phyloP scores from a whole-genome alignment of 1,284 basidiomycete genomes.

The Pseudozyma tsukubaensis region DNA sequence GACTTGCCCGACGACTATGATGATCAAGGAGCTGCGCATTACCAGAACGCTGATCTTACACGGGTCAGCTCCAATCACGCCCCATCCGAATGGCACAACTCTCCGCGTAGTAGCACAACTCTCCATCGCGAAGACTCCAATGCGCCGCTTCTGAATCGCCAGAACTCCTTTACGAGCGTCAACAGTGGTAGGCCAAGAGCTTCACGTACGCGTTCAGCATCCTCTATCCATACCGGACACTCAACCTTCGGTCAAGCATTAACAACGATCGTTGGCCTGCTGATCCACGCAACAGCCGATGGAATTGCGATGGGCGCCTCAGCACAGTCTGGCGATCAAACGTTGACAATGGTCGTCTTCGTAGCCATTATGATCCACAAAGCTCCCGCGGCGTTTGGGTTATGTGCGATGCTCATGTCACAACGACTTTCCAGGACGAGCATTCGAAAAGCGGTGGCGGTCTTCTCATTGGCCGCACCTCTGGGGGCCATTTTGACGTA shows the following conservation, averaged over 20 bases:
- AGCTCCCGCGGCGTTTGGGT: slow-evolving; percentile 64
- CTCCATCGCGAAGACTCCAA: slow-evolving; percentile 8
- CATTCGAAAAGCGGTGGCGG: slow-evolving; percentile 53
- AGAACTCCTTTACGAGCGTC: slow-evolving; percentile 15
- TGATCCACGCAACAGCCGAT: slow-evolving; percentile 65
- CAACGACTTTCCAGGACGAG: slow-evolving; percentile 41
- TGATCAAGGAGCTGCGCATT: slow-evolving; percentile 19
- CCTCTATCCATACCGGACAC: neutral
- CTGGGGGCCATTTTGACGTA: slow-evolving; percentile 56
- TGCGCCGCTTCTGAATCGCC: slow-evolving; percentile 29
- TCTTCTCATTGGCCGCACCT: slow-evolving; percentile 61
- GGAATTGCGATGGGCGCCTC: slow-evolving; percentile 67
- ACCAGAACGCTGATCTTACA: slow-evolving; percentile 27
- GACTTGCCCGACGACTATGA: slow-evolving; percentile 45
- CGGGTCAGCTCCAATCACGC: slow-evolving; percentile 11
- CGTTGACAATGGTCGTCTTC: slow-evolving; percentile 62
- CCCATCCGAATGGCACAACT: slow-evolving; percentile 17
- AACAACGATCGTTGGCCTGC: slow-evolving; percentile 57
- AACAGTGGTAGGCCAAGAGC: slow-evolving; percentile 2
- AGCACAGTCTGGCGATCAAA: slow-evolving; percentile 49
- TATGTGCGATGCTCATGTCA: slow-evolving; percentile 65
- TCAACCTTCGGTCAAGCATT: slow-evolving; percentile 49
- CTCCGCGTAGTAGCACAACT: slow-evolving; percentile 22
- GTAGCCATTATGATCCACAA: slow-evolving; percentile 68
- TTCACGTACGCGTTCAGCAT: slow-evolving; percentile 12